These are phyloP conservation scores for Symbiodinium natans DNA, from an alignment of 73 alveolate genomes.

Conservation along the genomic window DNA sequence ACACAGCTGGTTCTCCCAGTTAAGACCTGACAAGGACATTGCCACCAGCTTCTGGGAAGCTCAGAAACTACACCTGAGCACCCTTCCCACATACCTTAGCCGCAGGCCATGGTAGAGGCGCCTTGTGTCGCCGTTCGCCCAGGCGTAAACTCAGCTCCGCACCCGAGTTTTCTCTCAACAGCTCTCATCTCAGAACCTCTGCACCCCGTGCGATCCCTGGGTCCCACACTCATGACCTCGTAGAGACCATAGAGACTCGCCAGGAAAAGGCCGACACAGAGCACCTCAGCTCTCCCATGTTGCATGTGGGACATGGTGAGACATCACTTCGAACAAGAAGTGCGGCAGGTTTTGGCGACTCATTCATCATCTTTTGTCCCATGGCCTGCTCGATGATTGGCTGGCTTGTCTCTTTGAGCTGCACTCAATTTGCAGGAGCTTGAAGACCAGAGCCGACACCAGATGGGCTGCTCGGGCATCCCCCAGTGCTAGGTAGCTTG, in stretches of 20 bases:
- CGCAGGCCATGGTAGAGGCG: slow-evolving; percentile 57
- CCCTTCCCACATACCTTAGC: neutral
- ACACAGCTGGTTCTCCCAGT: slow-evolving; percentile 76
- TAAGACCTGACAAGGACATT: neutral
- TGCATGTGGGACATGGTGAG: no score
- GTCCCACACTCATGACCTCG: neutral
- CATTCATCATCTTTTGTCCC: no score
- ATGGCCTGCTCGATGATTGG: no score
- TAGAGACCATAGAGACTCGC: slow-evolving; percentile 14
- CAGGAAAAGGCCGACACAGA: slow-evolving; percentile 28
- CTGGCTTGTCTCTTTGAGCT: no score
- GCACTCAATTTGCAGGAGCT: no score
- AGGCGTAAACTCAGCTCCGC: slow-evolving; percentile 31
- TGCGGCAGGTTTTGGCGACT: no score
- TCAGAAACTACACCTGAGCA: neutral
- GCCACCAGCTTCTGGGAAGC: neutral
- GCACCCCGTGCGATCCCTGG: neutral
- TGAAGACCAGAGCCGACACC: no score
- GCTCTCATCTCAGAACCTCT: neutral
- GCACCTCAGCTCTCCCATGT: neutral
- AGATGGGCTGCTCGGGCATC: no score
- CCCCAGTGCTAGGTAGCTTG: no score
- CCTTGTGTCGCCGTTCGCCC: slow-evolving; percentile 65
- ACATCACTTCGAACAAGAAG: no score
- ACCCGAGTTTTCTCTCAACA: no score